Evolutionary conservation across 1,284 basidiomycete species (phyloP).

Genomic region (Ganoderma sp.): DNA sequence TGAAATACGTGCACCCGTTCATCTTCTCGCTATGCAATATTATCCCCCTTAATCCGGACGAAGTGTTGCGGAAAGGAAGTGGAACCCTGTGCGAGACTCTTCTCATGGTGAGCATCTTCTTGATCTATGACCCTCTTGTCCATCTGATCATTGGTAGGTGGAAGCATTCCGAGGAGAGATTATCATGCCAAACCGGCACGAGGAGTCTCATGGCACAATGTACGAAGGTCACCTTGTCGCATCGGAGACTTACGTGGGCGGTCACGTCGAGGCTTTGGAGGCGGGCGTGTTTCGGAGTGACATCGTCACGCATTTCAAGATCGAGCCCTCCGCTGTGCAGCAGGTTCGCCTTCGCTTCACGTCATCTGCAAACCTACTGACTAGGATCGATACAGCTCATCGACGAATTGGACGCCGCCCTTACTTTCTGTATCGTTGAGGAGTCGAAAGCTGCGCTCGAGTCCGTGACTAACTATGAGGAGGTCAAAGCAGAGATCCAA

Average conservation of each 20-base stretch:
- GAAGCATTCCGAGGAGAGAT: conserved; percentile 93
- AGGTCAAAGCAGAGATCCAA: conserved; percentile 85
- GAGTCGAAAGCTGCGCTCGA: conserved; percentile 87
- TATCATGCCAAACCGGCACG: conserved; percentile 98
- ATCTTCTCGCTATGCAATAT: conserved; percentile 99
- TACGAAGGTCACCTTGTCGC: conserved; percentile 96
- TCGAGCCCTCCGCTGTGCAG: conserved; percentile 88
- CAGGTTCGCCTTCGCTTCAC: conserved; percentile 56
- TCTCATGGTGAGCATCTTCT: conserved; percentile 79
- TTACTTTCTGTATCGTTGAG: conserved; percentile 88
- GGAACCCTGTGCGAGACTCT: conserved; percentile 98
- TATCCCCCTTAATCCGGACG: conserved; percentile 96
- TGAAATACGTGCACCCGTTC: conserved; percentile 99
- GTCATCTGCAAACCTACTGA: background rate
- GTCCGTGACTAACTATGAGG: conserved; percentile 93
- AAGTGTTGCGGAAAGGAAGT: conserved; percentile 94
- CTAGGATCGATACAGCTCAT: conserved; percentile 70
- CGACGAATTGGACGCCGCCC: conserved; percentile 90
- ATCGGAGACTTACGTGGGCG: conserved; percentile 98
- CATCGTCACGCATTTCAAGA: conserved; percentile 94
- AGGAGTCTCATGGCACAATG: conserved; percentile 91
- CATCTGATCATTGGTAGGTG: conserved; percentile 60
- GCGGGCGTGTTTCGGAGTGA: conserved; percentile 98
- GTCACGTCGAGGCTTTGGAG: conserved; percentile 98
- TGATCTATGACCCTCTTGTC: background rate